phyloP scores from a whole-genome alignment of 2,329 filamentous ascomycete species.

The Penicillium sclerotiorum region DNA sequence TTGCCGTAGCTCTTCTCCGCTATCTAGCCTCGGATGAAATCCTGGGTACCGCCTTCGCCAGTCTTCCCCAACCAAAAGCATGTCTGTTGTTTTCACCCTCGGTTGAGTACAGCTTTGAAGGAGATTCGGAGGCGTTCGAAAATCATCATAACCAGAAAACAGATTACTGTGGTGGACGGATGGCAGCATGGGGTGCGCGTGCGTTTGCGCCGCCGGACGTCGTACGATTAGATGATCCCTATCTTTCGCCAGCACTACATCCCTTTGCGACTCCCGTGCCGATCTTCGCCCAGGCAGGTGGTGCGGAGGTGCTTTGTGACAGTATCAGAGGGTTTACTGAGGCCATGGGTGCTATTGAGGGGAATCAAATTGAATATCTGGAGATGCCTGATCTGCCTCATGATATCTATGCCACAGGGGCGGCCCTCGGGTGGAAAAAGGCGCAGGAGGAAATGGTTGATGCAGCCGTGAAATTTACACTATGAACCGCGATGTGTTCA shows the following conservation, averaged over 20 bases:
- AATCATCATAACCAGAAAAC: conserved; percentile 13
- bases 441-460: conserved; percentile 14
- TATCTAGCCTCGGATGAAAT: conserved; percentile 15
- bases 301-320: conserved; percentile 18
- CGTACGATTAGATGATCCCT: conserved; percentile 16
- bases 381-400: conserved; percentile 17
- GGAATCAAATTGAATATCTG: conserved; percentile 13
- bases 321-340: conserved; percentile 5
- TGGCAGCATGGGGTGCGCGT: conserved; percentile 21
- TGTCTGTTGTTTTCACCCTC: conserved; percentile 23
- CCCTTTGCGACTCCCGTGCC: conserved; percentile 22
- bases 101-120: conserved; percentile 8
- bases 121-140: not conserved
- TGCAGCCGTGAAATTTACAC: conserved; percentile 2
- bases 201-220: conserved; percentile 16
- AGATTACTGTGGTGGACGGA: conserved; percentile 12
- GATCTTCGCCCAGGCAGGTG: conserved; percentile 17
- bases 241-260: conserved; percentile 17
- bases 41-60: not conserved
- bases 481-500: not conserved
- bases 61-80: conserved; percentile 11
- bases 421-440: conserved; percentile 15
- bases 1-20: conserved; percentile 22
- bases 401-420: conserved; percentile 21
- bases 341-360: not conserved